These are phyloP conservation scores for Gymnopilus junonius DNA, from an alignment of 768 basidiomycete species.

Conservation along the genomic window DNA sequence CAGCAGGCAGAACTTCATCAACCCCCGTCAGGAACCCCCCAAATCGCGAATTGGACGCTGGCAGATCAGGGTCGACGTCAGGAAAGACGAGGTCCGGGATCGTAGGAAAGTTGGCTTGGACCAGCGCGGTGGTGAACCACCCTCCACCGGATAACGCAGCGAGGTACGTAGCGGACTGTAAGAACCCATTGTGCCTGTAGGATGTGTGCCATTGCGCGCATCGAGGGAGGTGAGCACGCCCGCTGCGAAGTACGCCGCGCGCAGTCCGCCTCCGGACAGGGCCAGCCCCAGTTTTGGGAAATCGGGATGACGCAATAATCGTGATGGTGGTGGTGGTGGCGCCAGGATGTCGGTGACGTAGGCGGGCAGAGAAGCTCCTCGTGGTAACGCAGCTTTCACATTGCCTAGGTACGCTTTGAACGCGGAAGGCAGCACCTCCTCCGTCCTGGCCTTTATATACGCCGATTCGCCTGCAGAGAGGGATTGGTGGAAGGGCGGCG, in stretches of 20 bases:
- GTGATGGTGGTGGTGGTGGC: neutral
- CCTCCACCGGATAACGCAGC: constrained; percentile 51
- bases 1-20: constrained; percentile 1
- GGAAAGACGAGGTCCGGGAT: constrained; percentile 13
- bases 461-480: constrained; percentile 3
- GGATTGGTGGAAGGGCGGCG: neutral
- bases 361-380: neutral
- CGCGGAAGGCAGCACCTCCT: neutral
- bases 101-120: constrained; percentile 13
- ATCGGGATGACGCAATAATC: neutral
- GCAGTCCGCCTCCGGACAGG: constrained; percentile 57
- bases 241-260: constrained; percentile 59
- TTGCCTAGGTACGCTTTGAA: constrained; percentile 3
- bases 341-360: constrained; percentile 13
- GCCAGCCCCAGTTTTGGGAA: constrained; percentile 51
- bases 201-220: constrained; percentile 48
- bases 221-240: constrained; percentile 56
- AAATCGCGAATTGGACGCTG: neutral
- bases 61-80: neutral
- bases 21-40: constrained; percentile 7
- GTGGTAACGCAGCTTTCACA: constrained; percentile 4
- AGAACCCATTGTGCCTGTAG: constrained; percentile 52
- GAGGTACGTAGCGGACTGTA: constrained; percentile 57
- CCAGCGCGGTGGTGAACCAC: constrained; percentile 18
- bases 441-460: neutral